Base-by-base conservation (phyloP, 768 basidiomycete species). In the Coprinopsis strossmayeri region DNA sequence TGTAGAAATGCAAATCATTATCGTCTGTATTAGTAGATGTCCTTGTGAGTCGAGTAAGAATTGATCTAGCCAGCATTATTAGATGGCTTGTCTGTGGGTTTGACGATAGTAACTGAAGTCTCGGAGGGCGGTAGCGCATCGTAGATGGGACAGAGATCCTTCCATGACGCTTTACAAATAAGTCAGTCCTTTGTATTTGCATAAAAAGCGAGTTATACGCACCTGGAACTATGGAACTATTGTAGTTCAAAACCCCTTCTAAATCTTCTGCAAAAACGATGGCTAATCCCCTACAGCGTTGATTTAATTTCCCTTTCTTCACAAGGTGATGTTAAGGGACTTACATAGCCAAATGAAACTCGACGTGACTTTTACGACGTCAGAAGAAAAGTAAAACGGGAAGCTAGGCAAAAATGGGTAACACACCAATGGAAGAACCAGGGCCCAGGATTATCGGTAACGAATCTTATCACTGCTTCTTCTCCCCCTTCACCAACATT, bases 391-490 rank as follows among this genome's bases (percentile, higher is more conserved):
- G 18, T n/a, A 20, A 12, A 24, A 27, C 21, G 25, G 23, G 27
- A 38, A 9, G 15, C 17, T 35, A 34, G 39, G n/a, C n/a, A n/a
- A n/a, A n/a, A n/a, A 17, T 17, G 23, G n/a, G 24, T 4, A 21
- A 40, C 56, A 21, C 40, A 5, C 65, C 64, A 76, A 53, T 76
- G 75, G 25, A 75, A 51, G 54, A 76, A 66, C 76, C 80, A 82
- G 2, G 76, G 76, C 10, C 84, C 84, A 2, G 82, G 72, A 61
- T 86, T 86, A 56, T 86, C 76, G 2, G 82, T 82, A 21, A 65
- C 57, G 62, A 82, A 85, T 28, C 82, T 73, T 45, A 87, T 66
- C 2, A 74, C 74, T 24, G 76, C 73, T 57, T 74, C 63, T 59
- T 74, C 61, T 61, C 74, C 55, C 1, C 51, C 61, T 47, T 61